phyloP scores from a whole-genome alignment of 2,329 filamentous ascomycete genomes.

The Xylariomycetidae sp. region DNA sequence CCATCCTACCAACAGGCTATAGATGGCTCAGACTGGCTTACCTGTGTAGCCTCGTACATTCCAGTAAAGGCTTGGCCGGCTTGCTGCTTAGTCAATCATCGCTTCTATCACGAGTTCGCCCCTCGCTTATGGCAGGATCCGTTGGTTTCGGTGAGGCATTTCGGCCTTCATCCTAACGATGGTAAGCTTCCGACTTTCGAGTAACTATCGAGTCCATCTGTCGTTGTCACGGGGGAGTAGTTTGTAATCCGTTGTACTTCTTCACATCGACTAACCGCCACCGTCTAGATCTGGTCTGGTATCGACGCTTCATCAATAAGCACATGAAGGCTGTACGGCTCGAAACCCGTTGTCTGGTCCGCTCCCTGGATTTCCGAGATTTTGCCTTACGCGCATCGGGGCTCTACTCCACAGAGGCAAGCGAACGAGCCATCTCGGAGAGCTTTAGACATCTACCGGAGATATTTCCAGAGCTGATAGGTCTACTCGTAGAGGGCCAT shows the following conservation, averaged over 20 bases:
- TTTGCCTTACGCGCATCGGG: constrained; percentile 36
- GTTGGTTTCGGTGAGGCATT: constrained; percentile 32
- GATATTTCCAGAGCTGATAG: constrained; percentile 40
- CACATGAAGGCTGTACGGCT: constrained; percentile 30
- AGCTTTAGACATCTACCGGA: constrained; percentile 34
- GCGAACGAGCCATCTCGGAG: constrained; percentile 31
- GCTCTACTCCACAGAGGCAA: constrained; percentile 35
- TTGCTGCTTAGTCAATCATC: constrained; percentile 44
- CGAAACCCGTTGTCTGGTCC: constrained; percentile 39
- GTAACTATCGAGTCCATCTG: too few species aligned
- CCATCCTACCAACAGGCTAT: constrained; percentile 52
- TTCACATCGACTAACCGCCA: too few species aligned
- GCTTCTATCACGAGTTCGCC: constrained; percentile 45
- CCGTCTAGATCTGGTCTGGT: constrained; percentile 43
- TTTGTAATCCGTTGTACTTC: too few species aligned
- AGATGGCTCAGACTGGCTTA: constrained; percentile 42
- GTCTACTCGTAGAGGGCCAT: constrained; percentile 45
- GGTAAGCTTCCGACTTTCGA: constrained; percentile 29
- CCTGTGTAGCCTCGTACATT: constrained; percentile 42
- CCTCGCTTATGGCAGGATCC: constrained; percentile 50
- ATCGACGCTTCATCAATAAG: constrained; percentile 39
- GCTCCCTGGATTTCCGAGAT: constrained; percentile 42
- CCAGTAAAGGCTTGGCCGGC: constrained; percentile 34
- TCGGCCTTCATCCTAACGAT: constrained; percentile 39
- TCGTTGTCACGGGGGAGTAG: too few species aligned